Evolutionary conservation across 805 yeast species (phyloP).

Genomic region (Suhomyces sp.): DNA sequence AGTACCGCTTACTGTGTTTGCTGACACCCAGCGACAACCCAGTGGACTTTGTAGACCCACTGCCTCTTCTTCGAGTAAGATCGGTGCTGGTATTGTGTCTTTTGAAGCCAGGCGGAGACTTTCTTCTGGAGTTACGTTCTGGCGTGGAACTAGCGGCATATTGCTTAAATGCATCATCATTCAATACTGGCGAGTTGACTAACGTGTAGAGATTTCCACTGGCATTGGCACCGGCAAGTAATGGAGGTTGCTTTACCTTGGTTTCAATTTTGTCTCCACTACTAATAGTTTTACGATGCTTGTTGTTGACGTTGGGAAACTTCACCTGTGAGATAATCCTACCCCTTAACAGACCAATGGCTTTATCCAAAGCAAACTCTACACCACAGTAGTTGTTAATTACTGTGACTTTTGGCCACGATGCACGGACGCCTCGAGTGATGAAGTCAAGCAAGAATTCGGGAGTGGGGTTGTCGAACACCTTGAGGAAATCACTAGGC

Average conservation of each 20-base stretch:
- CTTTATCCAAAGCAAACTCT: constrained; percentile 81
- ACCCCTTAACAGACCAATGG: constrained; percentile 66
- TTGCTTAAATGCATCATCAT: constrained; percentile 6
- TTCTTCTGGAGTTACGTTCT: neutral
- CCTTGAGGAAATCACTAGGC: constrained; percentile 53
- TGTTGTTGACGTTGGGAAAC: neutral
- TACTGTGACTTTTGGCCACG: constrained; percentile 89
- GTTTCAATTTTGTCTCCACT: neutral
- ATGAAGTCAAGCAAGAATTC: constrained; percentile 68
- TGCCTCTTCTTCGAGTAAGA: neutral
- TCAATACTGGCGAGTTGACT: constrained; percentile 22
- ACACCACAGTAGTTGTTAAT: constrained; percentile 87
- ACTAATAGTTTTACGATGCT: constrained; percentile 2
- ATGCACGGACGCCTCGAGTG: constrained; percentile 81
- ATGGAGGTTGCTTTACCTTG: neutral
- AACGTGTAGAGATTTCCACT: constrained; percentile 11
- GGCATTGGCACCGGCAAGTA: neutral
- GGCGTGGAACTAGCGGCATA: constrained; percentile 2
- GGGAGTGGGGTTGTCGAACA: constrained; percentile 79
- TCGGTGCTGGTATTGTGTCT: constrained; percentile 21
- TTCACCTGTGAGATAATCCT: constrained; percentile 44
- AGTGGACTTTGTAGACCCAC: neutral
- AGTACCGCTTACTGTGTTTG: constrained; percentile 5
- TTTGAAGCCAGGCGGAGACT: constrained; percentile 19
- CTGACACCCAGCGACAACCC: constrained; percentile 11